Base-by-base conservation (phyloP, 805 yeast species). In the Debaryomyces tyrocola region DNA sequence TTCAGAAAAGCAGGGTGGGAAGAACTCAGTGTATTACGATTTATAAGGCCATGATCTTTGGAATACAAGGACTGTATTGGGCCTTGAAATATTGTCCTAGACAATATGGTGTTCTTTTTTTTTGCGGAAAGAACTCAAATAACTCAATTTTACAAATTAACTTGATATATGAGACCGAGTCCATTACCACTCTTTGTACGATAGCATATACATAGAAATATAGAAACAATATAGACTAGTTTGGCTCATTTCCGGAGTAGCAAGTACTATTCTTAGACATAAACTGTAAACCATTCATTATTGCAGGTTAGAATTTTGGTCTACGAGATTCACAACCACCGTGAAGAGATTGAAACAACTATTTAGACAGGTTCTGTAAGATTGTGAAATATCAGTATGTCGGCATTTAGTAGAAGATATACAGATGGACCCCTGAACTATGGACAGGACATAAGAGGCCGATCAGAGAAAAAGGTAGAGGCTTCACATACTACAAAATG, bases 1-100 rank as follows among this genome's bases (percentile, higher is more conserved):
- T 74, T 75, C 37, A 74, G 97, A 45, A 88, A 87, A 57, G 96
- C 97, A 1, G 98, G 98, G 0, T 90, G 98, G 97, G 99, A 94
- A 65, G 92, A 86, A 9, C 70, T 94, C 33, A 80, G 88, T 45
- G 85, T 92, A 7, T 82, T 85, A 66, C 75, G 83, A 51, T 88
- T 91, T 56, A 59, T 45, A 40, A 62, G 53, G 33, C 28, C 12
- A 20, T 14, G 10, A 24, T 24, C 2, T 2, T 4, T 9, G 10
- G 7, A 24, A 24, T 24, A 24, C 18, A 17, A 17, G 18, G 18
- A 17, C 18, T 17, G 18, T 17, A 17, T 17, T 17, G 18, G 18
- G 18, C 3, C 18, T 17, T 17, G 18, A 17, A 17, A 17, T 2
- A 17, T 17, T 17, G 18, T 17, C 18, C 5, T 24, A 9, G 27